Conservation (phyloP, 2,329 filamentous ascomycete genomes). For the Alternaria arborescens region DNA sequence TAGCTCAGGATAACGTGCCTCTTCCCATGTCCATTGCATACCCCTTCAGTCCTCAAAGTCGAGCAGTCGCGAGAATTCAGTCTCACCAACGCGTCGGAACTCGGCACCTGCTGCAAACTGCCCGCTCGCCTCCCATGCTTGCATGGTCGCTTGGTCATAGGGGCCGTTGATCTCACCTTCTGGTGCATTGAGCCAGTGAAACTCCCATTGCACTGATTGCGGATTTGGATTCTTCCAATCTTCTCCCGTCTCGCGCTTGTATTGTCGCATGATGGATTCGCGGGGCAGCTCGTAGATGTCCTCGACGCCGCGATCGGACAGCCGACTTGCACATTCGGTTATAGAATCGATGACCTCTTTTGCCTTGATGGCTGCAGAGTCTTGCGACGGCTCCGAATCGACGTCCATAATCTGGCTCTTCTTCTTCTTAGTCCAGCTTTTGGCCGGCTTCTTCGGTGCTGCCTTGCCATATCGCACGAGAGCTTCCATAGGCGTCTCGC, state of each 20-base stretch:
- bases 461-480: constrained; percentile 79
- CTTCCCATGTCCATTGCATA: not conserved
- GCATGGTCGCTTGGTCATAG: constrained; percentile 86
- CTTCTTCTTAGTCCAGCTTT: constrained; percentile 56
- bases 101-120: constrained; percentile 92
- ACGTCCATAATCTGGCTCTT: constrained; percentile 72
- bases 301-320: constrained; percentile 81
- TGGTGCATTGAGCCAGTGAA: constrained; percentile 87
- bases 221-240: constrained; percentile 72
- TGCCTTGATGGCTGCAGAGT: constrained; percentile 73
- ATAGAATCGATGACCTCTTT: constrained; percentile 80
- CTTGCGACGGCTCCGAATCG: constrained; percentile 65
- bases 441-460: constrained; percentile 58
- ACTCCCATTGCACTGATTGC: constrained; percentile 76
- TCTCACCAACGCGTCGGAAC: constrained; percentile 54
- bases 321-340: constrained; percentile 87
- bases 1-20: no score
- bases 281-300: constrained; percentile 94
- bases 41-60: constrained; percentile 46
- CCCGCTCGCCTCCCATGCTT: constrained; percentile 87
- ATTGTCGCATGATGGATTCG: constrained; percentile 84
- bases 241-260: constrained; percentile 84
- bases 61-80: constrained; percentile 54
- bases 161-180: constrained; percentile 85
- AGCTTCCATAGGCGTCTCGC: constrained; percentile 89